Percentiles rank a stretch among this genome's conserved stretches.
Evolutionary conservation across 495 filamentous ascomycete genomes (phyloP).

Genomic region (Ramalina peruviana): DNA sequence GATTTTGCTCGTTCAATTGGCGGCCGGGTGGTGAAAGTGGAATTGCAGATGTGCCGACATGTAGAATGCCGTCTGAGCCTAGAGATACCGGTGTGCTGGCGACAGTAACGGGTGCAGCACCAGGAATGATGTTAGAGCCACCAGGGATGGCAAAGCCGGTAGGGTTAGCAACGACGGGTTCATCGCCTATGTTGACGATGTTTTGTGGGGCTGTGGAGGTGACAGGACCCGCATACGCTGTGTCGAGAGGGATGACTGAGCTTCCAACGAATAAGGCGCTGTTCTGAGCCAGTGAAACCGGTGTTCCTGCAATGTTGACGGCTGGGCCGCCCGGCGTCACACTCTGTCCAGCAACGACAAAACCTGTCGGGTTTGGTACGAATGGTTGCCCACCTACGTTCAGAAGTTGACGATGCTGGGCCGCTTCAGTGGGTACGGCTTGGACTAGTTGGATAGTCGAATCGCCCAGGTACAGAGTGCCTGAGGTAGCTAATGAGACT

Average conservation of each 20-base stretch:
- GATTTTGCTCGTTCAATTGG: too few species aligned
- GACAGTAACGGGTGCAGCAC: conserved; percentile 2
- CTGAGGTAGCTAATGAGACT: conserved; percentile 1
- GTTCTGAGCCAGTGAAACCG: neutral
- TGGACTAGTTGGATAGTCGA: neutral
- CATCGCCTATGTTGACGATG: conserved; percentile 1
- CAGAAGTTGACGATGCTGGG: neutral
- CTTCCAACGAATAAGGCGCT: neutral
- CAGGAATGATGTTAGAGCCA: conserved; percentile 2
- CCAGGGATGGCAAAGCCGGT: conserved; percentile 3
- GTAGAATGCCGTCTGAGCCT: neutral
- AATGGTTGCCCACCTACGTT: neutral
- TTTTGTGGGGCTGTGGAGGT: neutral
- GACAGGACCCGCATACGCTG: neutral
- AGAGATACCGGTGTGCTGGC: conserved; percentile 4
- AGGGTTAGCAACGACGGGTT: conserved; percentile 3
- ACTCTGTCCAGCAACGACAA: neutral
- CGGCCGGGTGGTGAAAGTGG: neutral
- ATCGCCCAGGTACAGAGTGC: neutral
- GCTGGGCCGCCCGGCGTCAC: conserved; percentile 2
- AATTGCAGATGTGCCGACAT: neutral
- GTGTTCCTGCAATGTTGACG: neutral
- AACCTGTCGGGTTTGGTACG: conserved; percentile 1
- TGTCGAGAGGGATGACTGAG: neutral
- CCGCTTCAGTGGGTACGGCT: neutral